Conservation (phyloP, 768 basidiomycete genomes). For the Leucosporidium scottii region DNA sequence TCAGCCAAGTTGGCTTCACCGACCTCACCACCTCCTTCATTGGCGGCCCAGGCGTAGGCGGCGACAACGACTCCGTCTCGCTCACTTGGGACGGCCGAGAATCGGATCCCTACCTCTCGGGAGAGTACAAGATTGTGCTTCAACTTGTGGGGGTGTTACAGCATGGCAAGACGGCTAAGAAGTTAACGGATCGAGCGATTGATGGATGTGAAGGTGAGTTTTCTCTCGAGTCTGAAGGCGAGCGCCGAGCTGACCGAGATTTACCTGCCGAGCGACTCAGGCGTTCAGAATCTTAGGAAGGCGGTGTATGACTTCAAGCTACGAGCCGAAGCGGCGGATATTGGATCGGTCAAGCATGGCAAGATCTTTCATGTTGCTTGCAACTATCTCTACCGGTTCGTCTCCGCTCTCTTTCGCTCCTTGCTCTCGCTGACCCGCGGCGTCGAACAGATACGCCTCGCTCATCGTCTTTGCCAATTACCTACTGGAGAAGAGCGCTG, state of each 20-base stretch:
- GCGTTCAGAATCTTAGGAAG: slow-evolving; percentile 92
- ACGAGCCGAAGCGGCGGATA: slow-evolving; percentile 60
- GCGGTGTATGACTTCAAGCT: slow-evolving; percentile 82
- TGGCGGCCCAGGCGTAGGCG: no score
- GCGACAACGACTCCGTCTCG: background rate
- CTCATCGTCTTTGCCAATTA: slow-evolving; percentile 94
- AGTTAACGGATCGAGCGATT: slow-evolving; percentile 75
- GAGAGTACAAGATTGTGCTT: slow-evolving; percentile 93
- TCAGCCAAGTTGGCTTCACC: slow-evolving; percentile 18
- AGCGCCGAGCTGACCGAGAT: slow-evolving; percentile 7
- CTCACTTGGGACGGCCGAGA: slow-evolving; percentile 24
- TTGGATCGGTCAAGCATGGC: slow-evolving; percentile 66
- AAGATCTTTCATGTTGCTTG: slow-evolving; percentile 68
- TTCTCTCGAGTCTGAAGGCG: slow-evolving; percentile 6
- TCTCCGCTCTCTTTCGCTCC: background rate
- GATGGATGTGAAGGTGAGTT: slow-evolving; percentile 44
- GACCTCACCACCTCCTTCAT: slow-evolving; percentile 27
- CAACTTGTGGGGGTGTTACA: slow-evolving; percentile 52
- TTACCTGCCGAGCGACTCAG: slow-evolving; percentile 37
- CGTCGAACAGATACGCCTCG: slow-evolving; percentile 57
- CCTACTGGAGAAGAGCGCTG: slow-evolving; percentile 57
- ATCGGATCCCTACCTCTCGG: slow-evolving; percentile 42
- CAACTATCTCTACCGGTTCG: slow-evolving; percentile 68
- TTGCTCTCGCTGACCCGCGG: slow-evolving; percentile 46
- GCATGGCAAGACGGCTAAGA: slow-evolving; percentile 86